phyloP scores from a whole-genome alignment of 768 basidiomycete genomes.

The Phanerochaete carnosa region DNA sequence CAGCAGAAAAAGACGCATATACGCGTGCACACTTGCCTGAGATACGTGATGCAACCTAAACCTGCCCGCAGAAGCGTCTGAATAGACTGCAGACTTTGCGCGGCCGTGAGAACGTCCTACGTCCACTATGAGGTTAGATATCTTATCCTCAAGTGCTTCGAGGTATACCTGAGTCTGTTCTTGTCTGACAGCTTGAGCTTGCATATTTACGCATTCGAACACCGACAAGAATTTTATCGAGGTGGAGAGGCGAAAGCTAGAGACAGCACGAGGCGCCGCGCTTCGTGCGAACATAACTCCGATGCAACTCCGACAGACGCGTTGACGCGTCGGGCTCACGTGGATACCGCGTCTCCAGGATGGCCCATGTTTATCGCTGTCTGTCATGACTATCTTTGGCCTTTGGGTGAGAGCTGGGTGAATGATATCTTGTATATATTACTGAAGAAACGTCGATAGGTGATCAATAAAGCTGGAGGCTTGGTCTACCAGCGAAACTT shows the following conservation, averaged over 20 bases:
- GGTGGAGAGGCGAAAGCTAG: background rate
- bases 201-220: conserved; percentile 26
- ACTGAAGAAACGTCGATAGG: conserved; percentile 36
- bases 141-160: background rate
- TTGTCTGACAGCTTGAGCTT: conserved; percentile 31
- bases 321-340: conserved; percentile 22
- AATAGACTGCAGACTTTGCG: conserved; percentile 68
- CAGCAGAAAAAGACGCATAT: conserved; percentile 6
- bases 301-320: conserved; percentile 12
- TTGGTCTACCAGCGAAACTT: conserved; percentile 93
- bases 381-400: conserved; percentile 69
- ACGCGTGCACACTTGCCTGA: conserved; percentile 43
- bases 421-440: background rate
- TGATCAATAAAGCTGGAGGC: conserved; percentile 98
- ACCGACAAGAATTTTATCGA: background rate
- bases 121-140: background rate
- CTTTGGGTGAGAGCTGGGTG: conserved; percentile 61
- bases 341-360: conserved; percentile 5
- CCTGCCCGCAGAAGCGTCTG: conserved; percentile 72
- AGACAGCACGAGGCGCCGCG: background rate
- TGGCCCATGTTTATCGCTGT: background rate
- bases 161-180: conserved; percentile 26
- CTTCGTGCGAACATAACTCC: background rate
- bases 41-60: conserved; percentile 72
- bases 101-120: conserved; percentile 28